These are phyloP conservation scores for Bipolaris sorokiniana DNA, from an alignment of 2,329 filamentous ascomycete species.

Conservation along the genomic window DNA sequence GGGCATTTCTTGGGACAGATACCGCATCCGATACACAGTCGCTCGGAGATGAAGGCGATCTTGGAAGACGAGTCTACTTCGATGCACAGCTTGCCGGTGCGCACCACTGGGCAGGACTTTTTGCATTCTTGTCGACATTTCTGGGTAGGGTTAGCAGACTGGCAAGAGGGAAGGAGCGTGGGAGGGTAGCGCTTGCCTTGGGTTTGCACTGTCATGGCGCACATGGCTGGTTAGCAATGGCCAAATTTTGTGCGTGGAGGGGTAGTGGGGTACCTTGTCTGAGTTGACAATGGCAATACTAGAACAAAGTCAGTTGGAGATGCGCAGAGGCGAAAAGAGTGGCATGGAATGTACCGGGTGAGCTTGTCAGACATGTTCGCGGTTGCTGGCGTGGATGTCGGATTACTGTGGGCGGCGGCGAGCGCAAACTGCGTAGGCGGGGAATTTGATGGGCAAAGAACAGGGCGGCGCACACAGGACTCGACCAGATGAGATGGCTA, in stretches of 20 bases:
- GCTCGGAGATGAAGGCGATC: slow-evolving; percentile 97
- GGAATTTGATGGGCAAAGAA: slow-evolving; percentile 25
- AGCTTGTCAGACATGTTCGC: slow-evolving; percentile 84
- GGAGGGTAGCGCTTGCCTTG: slow-evolving; percentile 63
- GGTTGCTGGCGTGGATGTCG: slow-evolving; percentile 21
- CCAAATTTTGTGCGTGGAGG: slow-evolving; percentile 47
- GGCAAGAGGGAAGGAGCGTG: slow-evolving; percentile 19
- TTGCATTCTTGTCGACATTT: slow-evolving; percentile 99
- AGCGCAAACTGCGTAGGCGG: slow-evolving; percentile 23
- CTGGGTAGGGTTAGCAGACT: slow-evolving; percentile 54
- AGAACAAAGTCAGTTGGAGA: slow-evolving; percentile 23
- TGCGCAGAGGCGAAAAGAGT: not conserved
- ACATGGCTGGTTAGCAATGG: slow-evolving; percentile 47
- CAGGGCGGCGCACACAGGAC: slow-evolving; percentile 21
- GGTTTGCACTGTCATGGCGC: slow-evolving; percentile 76
- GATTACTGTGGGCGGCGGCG: slow-evolving; percentile 6
- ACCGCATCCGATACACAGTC: slow-evolving; percentile 95
- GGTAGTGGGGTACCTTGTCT: slow-evolving; percentile 78
- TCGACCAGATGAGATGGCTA: slow-evolving; percentile 8
- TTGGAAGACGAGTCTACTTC: slow-evolving; percentile 88
- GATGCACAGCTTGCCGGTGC: slow-evolving; percentile 96
- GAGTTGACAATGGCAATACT: slow-evolving; percentile 98
- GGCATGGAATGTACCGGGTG: slow-evolving; percentile 72
- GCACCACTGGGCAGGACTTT: slow-evolving; percentile 96
- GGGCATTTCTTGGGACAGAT: slow-evolving; percentile 99